These are phyloP conservation scores for Solanum microdontum DNA, from an alignment of 257 asterid species.

Conservation along the genomic window DNA sequence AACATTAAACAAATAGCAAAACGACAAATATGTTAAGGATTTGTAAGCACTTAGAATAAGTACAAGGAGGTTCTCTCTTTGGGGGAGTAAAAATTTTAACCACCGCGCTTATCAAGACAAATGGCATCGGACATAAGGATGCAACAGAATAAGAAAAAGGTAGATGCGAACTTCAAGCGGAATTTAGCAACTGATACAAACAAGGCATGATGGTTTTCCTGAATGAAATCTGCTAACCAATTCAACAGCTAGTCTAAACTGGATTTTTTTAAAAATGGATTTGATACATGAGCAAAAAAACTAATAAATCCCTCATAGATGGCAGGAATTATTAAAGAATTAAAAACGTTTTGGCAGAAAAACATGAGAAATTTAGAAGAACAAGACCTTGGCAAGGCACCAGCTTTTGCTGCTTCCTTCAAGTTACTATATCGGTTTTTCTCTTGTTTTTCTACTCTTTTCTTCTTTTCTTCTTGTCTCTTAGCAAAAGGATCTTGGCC, in stretches of 20 bases:
- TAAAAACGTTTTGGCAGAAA: not conserved
- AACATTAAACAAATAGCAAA: not conserved
- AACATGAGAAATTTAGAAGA: not conserved
- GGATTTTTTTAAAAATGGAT: not conserved
- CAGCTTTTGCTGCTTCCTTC: constrained; percentile 74
- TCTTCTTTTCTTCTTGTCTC: constrained; percentile 66
- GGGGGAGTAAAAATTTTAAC: not conserved
- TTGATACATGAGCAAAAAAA: not conserved
- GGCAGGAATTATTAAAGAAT: not conserved
- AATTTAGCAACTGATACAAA: not conserved
- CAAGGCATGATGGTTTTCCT: not conserved
- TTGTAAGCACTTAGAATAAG: not conserved
- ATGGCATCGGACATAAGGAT: not conserved
- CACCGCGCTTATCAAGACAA: not conserved
- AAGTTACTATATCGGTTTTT: constrained; percentile 59
- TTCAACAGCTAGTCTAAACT: not conserved
- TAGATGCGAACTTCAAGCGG: not conserved
- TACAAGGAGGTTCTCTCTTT: not conserved
- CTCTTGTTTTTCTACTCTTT: constrained; percentile 76
- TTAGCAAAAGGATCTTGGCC: constrained; percentile 91
- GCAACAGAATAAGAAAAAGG: not conserved
- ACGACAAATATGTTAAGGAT: not conserved
- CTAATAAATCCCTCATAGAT: not conserved
- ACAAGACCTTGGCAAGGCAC: constrained; percentile 81
- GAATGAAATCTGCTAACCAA: not conserved